Evolutionary conservation across 2,329 filamentous ascomycete species (phyloP).

Genomic region (Fusarium papillatum): DNA sequence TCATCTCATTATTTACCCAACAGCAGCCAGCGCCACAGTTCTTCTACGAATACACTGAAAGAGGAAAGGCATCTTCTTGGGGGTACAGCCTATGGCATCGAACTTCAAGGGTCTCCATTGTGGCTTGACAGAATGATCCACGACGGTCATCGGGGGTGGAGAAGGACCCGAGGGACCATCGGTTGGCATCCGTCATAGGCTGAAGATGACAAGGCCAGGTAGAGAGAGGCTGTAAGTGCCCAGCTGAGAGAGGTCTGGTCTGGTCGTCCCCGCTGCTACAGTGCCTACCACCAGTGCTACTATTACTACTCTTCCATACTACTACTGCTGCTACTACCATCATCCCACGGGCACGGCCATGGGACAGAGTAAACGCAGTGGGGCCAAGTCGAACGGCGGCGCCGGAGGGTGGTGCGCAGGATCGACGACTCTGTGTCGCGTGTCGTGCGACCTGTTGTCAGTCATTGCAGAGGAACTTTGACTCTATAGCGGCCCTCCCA

Average conservation of each 20-base stretch:
- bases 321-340: background rate
- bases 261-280: background rate
- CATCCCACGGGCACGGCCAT: constrained; percentile 7
- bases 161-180: background rate
- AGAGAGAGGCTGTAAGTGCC: background rate
- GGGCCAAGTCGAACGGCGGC: constrained; percentile 1
- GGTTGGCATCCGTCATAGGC: background rate
- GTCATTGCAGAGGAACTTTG: background rate
- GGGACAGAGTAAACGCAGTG: background rate
- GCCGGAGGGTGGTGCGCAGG: background rate
- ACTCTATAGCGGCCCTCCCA: background rate
- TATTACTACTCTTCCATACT: background rate
- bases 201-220: background rate
- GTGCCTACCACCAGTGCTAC: background rate
- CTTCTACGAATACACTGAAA: background rate
- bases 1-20: background rate
- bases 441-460: background rate
- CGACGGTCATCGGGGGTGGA: background rate
- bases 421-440: constrained; percentile 4
- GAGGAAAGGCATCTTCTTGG: background rate
- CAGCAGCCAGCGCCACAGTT: background rate
- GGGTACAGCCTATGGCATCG: background rate
- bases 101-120: background rate
- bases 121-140: constrained; percentile 5
- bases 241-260: background rate